phyloP scores from a whole-genome alignment of 2,329 filamentous ascomycete genomes.

The Epicoccum sorghinum region DNA sequence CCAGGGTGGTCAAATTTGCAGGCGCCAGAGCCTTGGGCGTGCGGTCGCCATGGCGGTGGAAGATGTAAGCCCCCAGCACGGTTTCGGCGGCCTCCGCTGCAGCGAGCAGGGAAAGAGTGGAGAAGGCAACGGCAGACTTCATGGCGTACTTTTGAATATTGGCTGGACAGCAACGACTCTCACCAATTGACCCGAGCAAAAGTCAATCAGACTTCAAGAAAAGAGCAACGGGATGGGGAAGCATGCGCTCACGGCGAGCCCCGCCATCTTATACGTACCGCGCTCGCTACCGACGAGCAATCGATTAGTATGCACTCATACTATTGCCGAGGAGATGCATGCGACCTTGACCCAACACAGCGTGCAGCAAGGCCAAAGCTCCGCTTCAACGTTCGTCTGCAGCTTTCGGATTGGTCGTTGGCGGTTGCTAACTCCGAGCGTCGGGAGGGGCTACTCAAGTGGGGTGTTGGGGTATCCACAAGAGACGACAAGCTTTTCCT shows the following conservation, averaged over 20 bases:
- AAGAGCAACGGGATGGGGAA: slow-evolving; percentile 3
- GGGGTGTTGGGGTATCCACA: slow-evolving; percentile 23
- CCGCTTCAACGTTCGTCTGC: background rate
- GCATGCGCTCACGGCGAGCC: background rate
- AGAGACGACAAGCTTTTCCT: slow-evolving; percentile 25
- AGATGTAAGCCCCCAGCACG: slow-evolving; percentile 82
- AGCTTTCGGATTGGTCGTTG: slow-evolving; percentile 10
- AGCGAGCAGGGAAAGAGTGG: slow-evolving; percentile 35
- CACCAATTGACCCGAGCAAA: slow-evolving; percentile 15
- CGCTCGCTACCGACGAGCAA: slow-evolving; percentile 3
- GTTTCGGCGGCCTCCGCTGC: slow-evolving; percentile 61
- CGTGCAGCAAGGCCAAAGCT: slow-evolving; percentile 13
- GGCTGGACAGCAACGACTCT: slow-evolving; percentile 1
- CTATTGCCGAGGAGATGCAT: slow-evolving; percentile 23
- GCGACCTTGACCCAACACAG: slow-evolving; percentile 15
- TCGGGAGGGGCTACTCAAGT: slow-evolving; percentile 28
- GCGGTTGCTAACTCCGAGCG: slow-evolving; percentile 22
- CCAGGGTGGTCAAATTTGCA: slow-evolving; percentile 77
- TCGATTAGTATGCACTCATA: background rate
- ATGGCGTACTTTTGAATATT: slow-evolving; percentile 25
- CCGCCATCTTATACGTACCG: slow-evolving; percentile 24
- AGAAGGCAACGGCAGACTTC: slow-evolving; percentile 31
- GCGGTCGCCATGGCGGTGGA: slow-evolving; percentile 88
- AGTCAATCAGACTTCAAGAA: slow-evolving; percentile 5
- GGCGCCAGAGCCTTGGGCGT: slow-evolving; percentile 77